Conservation (phyloP, 1,284 basidiomycete genomes). For the Paramarasmius palmivorus region DNA sequence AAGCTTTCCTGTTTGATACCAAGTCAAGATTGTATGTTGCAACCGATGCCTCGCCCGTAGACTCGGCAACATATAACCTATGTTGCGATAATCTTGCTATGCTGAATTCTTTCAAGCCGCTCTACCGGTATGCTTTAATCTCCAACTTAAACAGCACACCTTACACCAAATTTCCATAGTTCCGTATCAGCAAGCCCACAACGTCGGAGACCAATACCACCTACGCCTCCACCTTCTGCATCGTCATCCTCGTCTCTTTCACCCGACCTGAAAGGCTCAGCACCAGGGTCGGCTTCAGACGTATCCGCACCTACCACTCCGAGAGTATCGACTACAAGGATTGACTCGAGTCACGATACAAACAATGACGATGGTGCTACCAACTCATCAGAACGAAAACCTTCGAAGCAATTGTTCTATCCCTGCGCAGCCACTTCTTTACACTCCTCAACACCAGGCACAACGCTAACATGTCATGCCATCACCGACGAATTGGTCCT, state of each 20-base stretch:
- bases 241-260: slow-evolving; percentile 10
- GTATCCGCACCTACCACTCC: slow-evolving; percentile 9
- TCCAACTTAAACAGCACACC: background rate
- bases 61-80: slow-evolving; percentile 83
- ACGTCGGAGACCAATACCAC: slow-evolving; percentile 24
- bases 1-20: slow-evolving; percentile 92
- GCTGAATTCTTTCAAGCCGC: slow-evolving; percentile 80
- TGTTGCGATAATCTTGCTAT: slow-evolving; percentile 92
- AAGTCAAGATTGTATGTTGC: slow-evolving; percentile 84
- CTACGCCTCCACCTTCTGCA: slow-evolving; percentile 23
- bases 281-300: slow-evolving; percentile 10
- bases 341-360: too few species aligned
- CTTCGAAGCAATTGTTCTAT: slow-evolving; percentile 40
- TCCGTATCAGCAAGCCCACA: slow-evolving; percentile 36
- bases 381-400: slow-evolving; percentile 4
- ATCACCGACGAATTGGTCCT: slow-evolving; percentile 83
- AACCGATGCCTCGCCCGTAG: slow-evolving; percentile 88
- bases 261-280: background rate
- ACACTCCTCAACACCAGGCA: slow-evolving; percentile 61
- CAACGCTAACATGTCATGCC: slow-evolving; percentile 85
- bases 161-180: slow-evolving; percentile 22
- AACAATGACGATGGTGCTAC: background rate
- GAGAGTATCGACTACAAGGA: slow-evolving; percentile 9
- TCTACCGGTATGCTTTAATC: slow-evolving; percentile 68
- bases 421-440: slow-evolving; percentile 56